Conservation (phyloP, 2,329 filamentous ascomycete species). For the Diaporthe sp. region DNA sequence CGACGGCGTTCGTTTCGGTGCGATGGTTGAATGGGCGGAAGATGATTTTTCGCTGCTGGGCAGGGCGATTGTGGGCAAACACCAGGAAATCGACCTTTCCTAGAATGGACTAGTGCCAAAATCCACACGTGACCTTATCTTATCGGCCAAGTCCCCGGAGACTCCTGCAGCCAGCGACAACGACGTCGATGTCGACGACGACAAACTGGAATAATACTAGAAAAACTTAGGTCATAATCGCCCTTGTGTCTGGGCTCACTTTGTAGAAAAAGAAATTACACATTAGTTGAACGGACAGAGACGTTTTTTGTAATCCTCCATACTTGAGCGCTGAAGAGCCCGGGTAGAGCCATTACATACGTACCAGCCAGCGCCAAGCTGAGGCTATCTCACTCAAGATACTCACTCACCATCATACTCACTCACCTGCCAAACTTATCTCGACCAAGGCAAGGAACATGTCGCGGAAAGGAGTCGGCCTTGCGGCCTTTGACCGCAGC, state of each 20-base stretch:
- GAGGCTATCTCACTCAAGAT: not conserved
- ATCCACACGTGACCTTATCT: conserved; percentile 41
- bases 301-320: not conserved
- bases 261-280: not conserved
- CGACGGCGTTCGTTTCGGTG: conserved; percentile 26
- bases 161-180: not conserved
- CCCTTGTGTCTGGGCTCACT: not conserved
- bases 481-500: conserved; percentile 90
- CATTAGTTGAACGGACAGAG: not conserved
- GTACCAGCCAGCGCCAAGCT: not conserved
- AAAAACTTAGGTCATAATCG: not conserved
- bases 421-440: not conserved
- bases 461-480: conserved; percentile 87
- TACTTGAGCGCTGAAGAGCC: not conserved
- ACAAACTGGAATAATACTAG: not conserved
- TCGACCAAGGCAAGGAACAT: conserved; percentile 53
- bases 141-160: not conserved
- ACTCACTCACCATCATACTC: not conserved
- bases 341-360: not conserved
- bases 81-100: not conserved
- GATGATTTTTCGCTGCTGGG: conserved; percentile 39
- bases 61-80: conserved; percentile 38
- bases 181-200: not conserved
- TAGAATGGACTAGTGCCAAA: not conserved
- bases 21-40: conserved; percentile 28